Evolutionary conservation across 768 basidiomycete species (phyloP), one percentile per base, ranked within the genome.

Genomic region (Leccinum pellstonianum): DNA sequence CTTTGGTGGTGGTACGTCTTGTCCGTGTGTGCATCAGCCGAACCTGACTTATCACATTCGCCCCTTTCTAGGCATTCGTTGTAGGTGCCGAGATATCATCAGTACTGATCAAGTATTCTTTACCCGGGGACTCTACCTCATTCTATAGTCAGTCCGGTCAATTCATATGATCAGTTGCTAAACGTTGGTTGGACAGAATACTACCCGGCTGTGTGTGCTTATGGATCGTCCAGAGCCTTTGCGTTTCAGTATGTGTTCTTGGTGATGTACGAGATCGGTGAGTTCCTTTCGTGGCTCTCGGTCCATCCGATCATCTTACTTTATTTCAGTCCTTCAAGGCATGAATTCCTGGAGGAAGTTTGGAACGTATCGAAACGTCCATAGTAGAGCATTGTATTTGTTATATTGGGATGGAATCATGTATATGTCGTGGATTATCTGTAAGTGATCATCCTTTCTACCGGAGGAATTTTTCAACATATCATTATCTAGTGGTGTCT

Each of bases 401-500:
- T 46, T 70, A 3, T 70, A 70, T 47, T 65, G 67, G 70, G 70
- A 68, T 1, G 70, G 69, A 10, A 69, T 72, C 47, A n/a, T 62
- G 55, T 70, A 72, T n/a, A 70, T 70, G 68, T 57, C 54, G 47
- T 60, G 66, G 46, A 43, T 66, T 11, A 72, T 69, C n/a, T 2
- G 69, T 72, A 27, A 51, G 64, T 2, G 12, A 35, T 10, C 14
- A 21, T 8, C 12, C 5, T 53, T 19, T 8, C 11, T 9, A 4
- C 21, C 6, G 11, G 17, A n/a, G 12, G n/a, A 8, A 2, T 6
- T 62, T 21, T 9, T 41, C 17, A 55, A 54, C n/a, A 43, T 21
- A 29, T 49, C 0, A 33, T 41, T 9, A 3, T 17, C 7, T 17
- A 70, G 68, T 56, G 4, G 31, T 70, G 14, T 64, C 66, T 11